Evolutionary conservation across 768 basidiomycete species (phyloP).

Genomic region (Suillus spraguei): DNA sequence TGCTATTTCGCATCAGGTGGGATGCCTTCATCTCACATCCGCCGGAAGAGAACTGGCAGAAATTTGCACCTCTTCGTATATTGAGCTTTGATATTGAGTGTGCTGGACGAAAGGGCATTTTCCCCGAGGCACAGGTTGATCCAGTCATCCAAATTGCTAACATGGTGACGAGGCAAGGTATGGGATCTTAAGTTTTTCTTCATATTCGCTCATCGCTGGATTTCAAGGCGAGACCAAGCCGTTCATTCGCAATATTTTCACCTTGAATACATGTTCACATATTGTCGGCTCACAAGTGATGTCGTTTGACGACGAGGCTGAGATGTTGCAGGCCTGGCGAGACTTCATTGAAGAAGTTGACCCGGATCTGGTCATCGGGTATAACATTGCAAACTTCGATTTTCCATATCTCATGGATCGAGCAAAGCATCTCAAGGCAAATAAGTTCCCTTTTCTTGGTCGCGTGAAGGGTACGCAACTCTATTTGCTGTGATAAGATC

Average conservation of each 20-base stretch:
- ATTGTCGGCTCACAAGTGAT: slow-evolving; percentile 98
- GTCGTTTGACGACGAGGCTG: slow-evolving; percentile 71
- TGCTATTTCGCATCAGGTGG: slow-evolving; percentile 51
- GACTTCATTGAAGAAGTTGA: slow-evolving; percentile 90
- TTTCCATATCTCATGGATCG: slow-evolving; percentile 95
- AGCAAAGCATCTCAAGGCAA: slow-evolving; percentile 76
- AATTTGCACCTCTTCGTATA: slow-evolving; percentile 89
- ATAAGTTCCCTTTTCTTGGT: slow-evolving; percentile 74
- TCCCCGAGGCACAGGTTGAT: slow-evolving; percentile 88
- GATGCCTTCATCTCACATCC: slow-evolving; percentile 86
- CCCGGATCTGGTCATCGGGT: slow-evolving; percentile 95
- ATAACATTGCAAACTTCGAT: slow-evolving; percentile 94
- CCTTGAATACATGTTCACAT: slow-evolving; percentile 89
- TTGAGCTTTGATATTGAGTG: slow-evolving; percentile 99
- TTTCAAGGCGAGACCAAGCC: slow-evolving; percentile 82
- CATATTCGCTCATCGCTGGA: neutral
- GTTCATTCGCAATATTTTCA: slow-evolving; percentile 96
- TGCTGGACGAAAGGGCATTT: slow-evolving; percentile 96
- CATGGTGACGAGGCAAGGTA: slow-evolving; percentile 98
- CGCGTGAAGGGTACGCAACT: slow-evolving; percentile 63
- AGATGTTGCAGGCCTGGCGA: slow-evolving; percentile 83
- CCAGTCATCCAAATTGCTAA: slow-evolving; percentile 99
- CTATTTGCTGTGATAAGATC: neutral
- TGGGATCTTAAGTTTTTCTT: slow-evolving; percentile 12
- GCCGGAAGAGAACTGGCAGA: slow-evolving; percentile 91